Percentiles rank a stretch among this genome's conserved stretches.
Conservation (phyloP, 2,329 filamentous ascomycete genomes). For the Tolypocladium amazonense region DNA sequence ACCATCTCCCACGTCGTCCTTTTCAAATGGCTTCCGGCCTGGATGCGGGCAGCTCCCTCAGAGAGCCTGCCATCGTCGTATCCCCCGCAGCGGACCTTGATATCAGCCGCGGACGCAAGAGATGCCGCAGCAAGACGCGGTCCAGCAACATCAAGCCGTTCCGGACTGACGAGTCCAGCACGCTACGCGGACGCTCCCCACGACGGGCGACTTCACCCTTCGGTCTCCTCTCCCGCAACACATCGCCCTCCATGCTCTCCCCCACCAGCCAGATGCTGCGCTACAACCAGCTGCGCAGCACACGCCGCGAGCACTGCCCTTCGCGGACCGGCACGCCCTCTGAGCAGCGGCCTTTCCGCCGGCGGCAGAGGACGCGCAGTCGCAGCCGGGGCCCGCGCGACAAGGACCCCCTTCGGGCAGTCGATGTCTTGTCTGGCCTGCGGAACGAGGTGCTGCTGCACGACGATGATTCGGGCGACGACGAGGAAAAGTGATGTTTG, state of each 20-base stretch:
- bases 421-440: conserved; percentile 20
- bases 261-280: conserved; percentile 31
- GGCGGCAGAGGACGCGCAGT: conserved; percentile 27
- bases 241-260: conserved; percentile 24
- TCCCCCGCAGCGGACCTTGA: conserved; percentile 16
- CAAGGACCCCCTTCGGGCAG: conserved; percentile 15
- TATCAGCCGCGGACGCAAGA: conserved; percentile 25
- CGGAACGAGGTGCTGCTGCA: conserved; percentile 21
- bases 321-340: conserved; percentile 25
- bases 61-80: conserved; percentile 12
- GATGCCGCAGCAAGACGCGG: conserved; percentile 26
- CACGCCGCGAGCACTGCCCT: conserved; percentile 33
- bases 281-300: conserved; percentile 27
- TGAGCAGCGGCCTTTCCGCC: conserved; percentile 19
- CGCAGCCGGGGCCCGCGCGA: conserved; percentile 24
- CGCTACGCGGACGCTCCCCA: conserved; percentile 29
- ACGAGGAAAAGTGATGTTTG: neutral
- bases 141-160: conserved; percentile 16
- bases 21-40: conserved; percentile 13
- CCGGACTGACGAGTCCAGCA: conserved; percentile 30
- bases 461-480: conserved; percentile 1
- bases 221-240: conserved; percentile 18
- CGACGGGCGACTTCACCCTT: conserved; percentile 27
- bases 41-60: conserved; percentile 10
- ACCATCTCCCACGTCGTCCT: neutral